phyloP scores from a whole-genome alignment of 202 grass and related monocot species.

The Hordeum pubiflorum region DNA sequence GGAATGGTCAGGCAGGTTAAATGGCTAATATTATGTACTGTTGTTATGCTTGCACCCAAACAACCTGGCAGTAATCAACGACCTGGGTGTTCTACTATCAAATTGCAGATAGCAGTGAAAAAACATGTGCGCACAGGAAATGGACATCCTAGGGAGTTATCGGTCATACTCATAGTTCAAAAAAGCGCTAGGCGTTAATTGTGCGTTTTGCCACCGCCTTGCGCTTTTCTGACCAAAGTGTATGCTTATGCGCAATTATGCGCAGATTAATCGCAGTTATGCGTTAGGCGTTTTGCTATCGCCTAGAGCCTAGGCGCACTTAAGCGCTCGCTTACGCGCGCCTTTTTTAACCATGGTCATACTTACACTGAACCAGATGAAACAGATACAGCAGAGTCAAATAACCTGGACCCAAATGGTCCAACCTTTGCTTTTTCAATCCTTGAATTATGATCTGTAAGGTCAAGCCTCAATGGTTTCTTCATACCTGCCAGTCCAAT shows the following conservation, averaged over 20 bases:
- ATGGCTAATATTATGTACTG: not conserved
- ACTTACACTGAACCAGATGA: conserved; percentile 74
- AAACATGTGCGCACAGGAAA: not conserved
- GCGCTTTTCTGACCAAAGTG: too few relatives aligned
- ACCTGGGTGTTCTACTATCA: not conserved
- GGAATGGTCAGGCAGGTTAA: not conserved
- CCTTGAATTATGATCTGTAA: conserved; percentile 53
- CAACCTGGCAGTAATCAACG: not conserved
- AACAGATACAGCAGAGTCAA: conserved; percentile 88
- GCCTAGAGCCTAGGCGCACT: too few relatives aligned
- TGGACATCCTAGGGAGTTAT: conserved; percentile 11
- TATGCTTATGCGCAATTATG: too few relatives aligned
- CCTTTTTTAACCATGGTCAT: not conserved
- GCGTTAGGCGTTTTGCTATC: too few relatives aligned
- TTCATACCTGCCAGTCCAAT: conserved; percentile 93
- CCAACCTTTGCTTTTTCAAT: conserved; percentile 86
- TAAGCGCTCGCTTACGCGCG: too few relatives aligned
- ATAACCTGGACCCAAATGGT: conserved; percentile 81
- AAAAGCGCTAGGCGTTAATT: too few relatives aligned
- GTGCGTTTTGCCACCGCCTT: too few relatives aligned
- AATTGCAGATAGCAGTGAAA: not conserved
- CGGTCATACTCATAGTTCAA: conserved; percentile 24
- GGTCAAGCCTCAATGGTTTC: conserved; percentile 74
- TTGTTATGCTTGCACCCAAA: conserved; percentile 5
- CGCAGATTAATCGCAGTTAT: too few relatives aligned